phyloP scores from a whole-genome alignment of 345 rosid species.

The Citrus cavaleriei region DNA sequence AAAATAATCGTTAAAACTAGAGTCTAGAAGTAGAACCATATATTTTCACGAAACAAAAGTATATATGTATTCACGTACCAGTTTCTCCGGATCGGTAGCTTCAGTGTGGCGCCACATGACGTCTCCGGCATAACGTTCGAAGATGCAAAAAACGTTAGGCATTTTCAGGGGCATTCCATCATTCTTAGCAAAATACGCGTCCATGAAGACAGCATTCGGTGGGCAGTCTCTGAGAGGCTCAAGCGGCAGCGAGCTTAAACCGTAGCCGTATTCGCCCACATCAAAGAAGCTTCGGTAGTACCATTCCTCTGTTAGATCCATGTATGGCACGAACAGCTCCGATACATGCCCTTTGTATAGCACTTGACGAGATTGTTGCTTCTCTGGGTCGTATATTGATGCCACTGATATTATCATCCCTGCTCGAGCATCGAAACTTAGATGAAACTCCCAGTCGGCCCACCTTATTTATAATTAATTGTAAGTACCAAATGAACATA shows the following conservation, averaged over 20 bases:
- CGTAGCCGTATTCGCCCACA: slow-evolving; percentile 30
- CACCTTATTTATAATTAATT: slow-evolving; percentile 16
- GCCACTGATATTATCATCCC: slow-evolving; percentile 30
- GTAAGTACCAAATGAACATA: neutral
- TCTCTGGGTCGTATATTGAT: slow-evolving; percentile 25
- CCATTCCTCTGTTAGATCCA: slow-evolving; percentile 29
- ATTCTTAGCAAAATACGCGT: slow-evolving; percentile 15
- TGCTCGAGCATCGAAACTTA: slow-evolving; percentile 29
- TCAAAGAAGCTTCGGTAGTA: slow-evolving; percentile 25
- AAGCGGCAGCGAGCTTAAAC: slow-evolving; percentile 20
- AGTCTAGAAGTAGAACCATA: too few species aligned
- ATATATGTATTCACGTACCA: neutral
- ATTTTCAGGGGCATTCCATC: slow-evolving; percentile 12
- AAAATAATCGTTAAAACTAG: too few species aligned
- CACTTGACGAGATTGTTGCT: slow-evolving; percentile 16
- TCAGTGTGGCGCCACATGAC: slow-evolving; percentile 52
- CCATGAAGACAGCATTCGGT: slow-evolving; percentile 24
- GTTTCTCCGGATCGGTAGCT: slow-evolving; percentile 20
- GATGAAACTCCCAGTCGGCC: slow-evolving; percentile 32
- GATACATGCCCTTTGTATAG: slow-evolving; percentile 30
- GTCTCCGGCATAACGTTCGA: slow-evolving; percentile 40
- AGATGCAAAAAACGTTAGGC: slow-evolving; percentile 24
- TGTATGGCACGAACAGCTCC: slow-evolving; percentile 34
- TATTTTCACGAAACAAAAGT: too few species aligned
- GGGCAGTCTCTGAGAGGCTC: slow-evolving; percentile 26